Evolutionary conservation across 306 rosid genomes (phyloP), one percentile per base, ranked within the genome.

Genomic region (Vachellia collinsii): DNA sequence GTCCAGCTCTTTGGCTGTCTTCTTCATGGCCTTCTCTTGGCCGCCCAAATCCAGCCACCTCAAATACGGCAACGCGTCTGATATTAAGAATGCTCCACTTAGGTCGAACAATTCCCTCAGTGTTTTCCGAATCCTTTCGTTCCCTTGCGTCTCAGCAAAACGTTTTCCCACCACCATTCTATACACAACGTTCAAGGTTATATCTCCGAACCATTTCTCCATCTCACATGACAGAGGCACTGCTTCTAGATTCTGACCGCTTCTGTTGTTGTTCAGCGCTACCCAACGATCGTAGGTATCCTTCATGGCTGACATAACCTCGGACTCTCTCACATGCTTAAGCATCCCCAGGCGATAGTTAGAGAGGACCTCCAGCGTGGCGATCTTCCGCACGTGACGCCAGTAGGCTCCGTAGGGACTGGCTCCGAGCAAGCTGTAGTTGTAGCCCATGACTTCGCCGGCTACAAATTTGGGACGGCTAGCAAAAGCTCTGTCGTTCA

Each of bases 11-110:
- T 65, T 80, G 0, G 80, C 82, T 0, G 68, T 83, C 36, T 34
- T 80, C 70, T 78, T 83, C 89, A 86, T 86, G 8, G 61, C 36
- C 76, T 80, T 83, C 64, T 83, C 81, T 10, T 5, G 2, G 0
- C 91, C 91, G 3, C 70, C 90, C 75, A 87, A 48, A 71, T 85
- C 88, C 65, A 85, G 61, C 88, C 91, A 88, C 80, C 90, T 80
- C 37, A 85, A 38, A 77, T 16, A 85, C 1, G 90, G 87, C 48
- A 82, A 0, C 0, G 78, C 76, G 20, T 87, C 90, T 0, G 79
- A 77, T 0, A 82, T 5, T 14, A 1, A 11, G 9, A 82, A 84
- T 0, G 77, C 43, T 1, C 86, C 81, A 0, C n/a, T 29, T 0
- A 84, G 78, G 13, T 82, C 20, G 2, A 85, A 68, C 0, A 84